These are phyloP conservation scores for Phaseolus coccineus DNA, from an alignment of 331 rosid genomes.

Conservation along the genomic window DNA sequence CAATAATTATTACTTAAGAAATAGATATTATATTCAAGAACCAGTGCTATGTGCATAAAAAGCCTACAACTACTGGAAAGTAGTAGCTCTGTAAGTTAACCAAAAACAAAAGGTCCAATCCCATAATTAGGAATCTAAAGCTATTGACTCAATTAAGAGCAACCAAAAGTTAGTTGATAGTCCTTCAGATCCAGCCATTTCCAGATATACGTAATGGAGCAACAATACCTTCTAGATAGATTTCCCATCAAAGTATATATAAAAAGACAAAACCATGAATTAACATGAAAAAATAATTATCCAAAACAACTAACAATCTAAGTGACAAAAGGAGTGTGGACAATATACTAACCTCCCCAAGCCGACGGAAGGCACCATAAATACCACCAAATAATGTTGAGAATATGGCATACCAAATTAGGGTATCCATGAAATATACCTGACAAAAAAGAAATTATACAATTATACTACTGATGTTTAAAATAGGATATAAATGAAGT, in stretches of 20 bases:
- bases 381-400: conserved; percentile 97
- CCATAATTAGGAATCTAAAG: not conserved
- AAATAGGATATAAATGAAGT: conserved; percentile 21
- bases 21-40: conserved; percentile 19
- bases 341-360: conserved; percentile 82
- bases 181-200: not conserved
- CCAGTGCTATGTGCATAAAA: not conserved
- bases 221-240: not conserved
- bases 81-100: not conserved
- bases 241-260: not conserved
- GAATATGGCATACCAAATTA: conserved; percentile 99
- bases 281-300: not conserved
- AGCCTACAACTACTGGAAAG: not conserved
- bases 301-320: conserved; percentile 5
- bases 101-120: not conserved
- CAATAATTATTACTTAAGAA: conserved; percentile 2
- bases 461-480: conserved; percentile 1
- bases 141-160: not conserved
- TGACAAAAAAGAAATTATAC: conserved; percentile 40
- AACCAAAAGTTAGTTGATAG: not conserved
- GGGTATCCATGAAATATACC: conserved; percentile 99
- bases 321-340: not conserved
- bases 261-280: not conserved
- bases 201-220: not conserved
- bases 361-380: conserved; percentile 97